Evolutionary conservation across 208 protist genomes (phyloP), one percentile per base, ranked within the genome.

Genomic region (Leishmania amazonensis): DNA sequence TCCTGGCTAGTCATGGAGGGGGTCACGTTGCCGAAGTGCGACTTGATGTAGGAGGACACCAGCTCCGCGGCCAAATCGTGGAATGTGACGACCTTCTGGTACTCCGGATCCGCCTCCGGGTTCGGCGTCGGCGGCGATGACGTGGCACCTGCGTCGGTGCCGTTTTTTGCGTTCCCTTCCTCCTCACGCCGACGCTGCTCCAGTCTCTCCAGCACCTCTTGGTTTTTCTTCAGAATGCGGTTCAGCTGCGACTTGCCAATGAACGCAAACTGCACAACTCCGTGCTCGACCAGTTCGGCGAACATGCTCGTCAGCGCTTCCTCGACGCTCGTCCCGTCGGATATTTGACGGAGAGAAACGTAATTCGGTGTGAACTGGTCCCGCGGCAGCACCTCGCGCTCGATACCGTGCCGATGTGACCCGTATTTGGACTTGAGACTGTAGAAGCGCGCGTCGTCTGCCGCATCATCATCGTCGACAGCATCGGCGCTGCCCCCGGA

Each of bases 61-160:
- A 85, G 76, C 54, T 81, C 74, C 35, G 81, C 62, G 45, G 71
- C 53, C 49, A 85, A 74, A 24, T 85, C 81, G 38, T 76, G 54
- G 38, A 85, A 80, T 49, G 76, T 85, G 5, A 80, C 58, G 54
- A 85, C 57, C 42, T 85, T 85, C 35, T 74, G 76, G 40, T 80
- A 85, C 70, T 67, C 67, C 24, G 81, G 81, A 57, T 85, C 68
- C 28, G 62, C 38, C 60, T 85, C 81, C 47, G 62, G 68, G 35
- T 80, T 65, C 11, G 53, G 53, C 42, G 15, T 8, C 42, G 40
- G 58, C 42, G 60, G 28, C 24, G 76, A 35, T 13, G 76, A 40
- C 5, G 75, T 67, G 47, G 47, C 49, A 11, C 45, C 35, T 38
- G 53, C 58, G 2, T 9, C n/a, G 0, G 42, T 31, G 19, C 40